Base-by-base conservation (phyloP, 768 basidiomycete species). In the Neoboletus brunneissimus region DNA sequence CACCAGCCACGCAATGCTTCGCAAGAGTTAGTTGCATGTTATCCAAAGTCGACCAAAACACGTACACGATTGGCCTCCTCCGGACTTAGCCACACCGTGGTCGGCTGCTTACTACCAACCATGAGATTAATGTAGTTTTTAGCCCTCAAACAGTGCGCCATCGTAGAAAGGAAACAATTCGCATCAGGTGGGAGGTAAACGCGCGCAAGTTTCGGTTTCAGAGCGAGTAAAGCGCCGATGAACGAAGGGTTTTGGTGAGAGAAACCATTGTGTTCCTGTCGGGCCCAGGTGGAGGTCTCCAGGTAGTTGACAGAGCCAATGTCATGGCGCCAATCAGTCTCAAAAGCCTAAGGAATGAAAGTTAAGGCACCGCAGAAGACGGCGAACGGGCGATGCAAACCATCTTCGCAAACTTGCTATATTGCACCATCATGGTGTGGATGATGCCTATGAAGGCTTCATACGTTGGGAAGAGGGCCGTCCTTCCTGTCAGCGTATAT, bases 151-250 rank as follows among this genome's bases (percentile, higher is more conserved):
- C 90, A 93, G 70, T 95, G 94, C 4, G 88, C 82, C 53, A 95
- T 79, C 23, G 91, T 92, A 35, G 86, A 88, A 58, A 94, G 74
- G 75, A 88, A 85, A 65, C 88, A 88, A 69, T 95, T 94, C 13
- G 90, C 89, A 64, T 96, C 94, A n/a, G 94, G 90, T 0, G 92
- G 90, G 23, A 94, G 77, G 67, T 92, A 94, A 5, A 93, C 88
- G 3, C 91, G 81, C 0, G 87, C 87, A 55, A 84, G 76, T 37
- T 71, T 72, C 15, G 86, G 78, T 63, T 94, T 93, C 58, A 95
- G 74, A 63, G 85, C 83, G 55, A 95, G 80, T n/a, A 97, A 81
- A 0, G 89, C 87, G 22, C 89, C 87, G 62, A 96, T 93, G 69
- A 96, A 90, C 2, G 86, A 81, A 3, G 90, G 89, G 62, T 91